Evolutionary conservation across 140 eudicot species (phyloP).

Genomic region (Senecio squalidus): DNA sequence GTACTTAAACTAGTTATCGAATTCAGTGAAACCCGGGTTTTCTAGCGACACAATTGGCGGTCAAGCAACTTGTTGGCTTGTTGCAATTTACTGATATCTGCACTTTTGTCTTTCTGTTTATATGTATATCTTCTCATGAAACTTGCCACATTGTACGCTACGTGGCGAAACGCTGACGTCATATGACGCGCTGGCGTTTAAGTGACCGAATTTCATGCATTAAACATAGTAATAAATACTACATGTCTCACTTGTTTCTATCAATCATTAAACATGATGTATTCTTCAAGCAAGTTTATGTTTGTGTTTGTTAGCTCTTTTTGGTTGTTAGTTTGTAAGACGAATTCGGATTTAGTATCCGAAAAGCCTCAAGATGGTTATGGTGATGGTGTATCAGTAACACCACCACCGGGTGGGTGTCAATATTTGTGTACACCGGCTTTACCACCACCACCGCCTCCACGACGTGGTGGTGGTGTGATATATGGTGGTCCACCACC

Average conservation of each 20-base stretch:
- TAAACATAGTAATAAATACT: constrained; percentile 2
- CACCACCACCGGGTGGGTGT: constrained; percentile 30
- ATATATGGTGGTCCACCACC: constrained; percentile 46
- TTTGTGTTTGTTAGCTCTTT: constrained; percentile 17
- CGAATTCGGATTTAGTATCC: constrained; percentile 8
- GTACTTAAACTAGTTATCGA: background rate
- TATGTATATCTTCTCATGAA: constrained; percentile 13
- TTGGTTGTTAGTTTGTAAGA: constrained; percentile 12
- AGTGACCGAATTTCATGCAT: constrained; percentile 18
- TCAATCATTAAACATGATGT: constrained; percentile 18
- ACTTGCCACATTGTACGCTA: constrained; percentile 45
- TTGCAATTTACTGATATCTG: constrained; percentile 21
- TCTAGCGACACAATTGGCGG: constrained; percentile 9
- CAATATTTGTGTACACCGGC: constrained; percentile 31
- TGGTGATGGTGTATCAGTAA: constrained; percentile 23
- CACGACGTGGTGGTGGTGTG: constrained; percentile 23
- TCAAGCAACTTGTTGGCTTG: constrained; percentile 1
- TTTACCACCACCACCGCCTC: constrained; percentile 26
- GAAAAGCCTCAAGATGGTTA: constrained; percentile 25
- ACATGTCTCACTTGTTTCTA: background rate
- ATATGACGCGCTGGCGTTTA: constrained; percentile 21
- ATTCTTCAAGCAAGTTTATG: constrained; percentile 5
- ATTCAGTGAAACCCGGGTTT: background rate
- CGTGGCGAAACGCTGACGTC: constrained; percentile 26
- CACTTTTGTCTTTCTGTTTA: constrained; percentile 16